Base-by-base conservation (phyloP, 768 basidiomycete genomes). In the Strobilomyces dryophilus region DNA sequence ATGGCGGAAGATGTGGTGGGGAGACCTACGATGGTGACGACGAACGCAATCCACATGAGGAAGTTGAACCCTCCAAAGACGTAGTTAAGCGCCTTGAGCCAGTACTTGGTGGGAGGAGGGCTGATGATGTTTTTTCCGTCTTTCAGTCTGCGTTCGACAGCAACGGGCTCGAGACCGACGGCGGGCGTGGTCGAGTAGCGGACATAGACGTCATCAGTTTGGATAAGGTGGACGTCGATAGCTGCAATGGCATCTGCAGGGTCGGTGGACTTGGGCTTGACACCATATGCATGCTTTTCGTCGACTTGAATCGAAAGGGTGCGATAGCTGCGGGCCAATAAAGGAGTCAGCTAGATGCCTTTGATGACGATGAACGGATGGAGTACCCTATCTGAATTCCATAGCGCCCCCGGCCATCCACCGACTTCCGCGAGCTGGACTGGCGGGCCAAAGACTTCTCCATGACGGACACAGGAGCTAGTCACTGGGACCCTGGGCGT, bases 41-140 rank as follows among this genome's bases (percentile, higher is more conserved):
- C 68, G 55, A 79, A 79, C 0, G 79, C 81, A 46, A 78, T 72
- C 71, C 81, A 75, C 67, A 83, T 77, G 15, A 83, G 65, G 49
- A 74, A 75, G 47, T 81, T 81, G 63, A 83, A 83, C 1, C 82
- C 82, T 39, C 81, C 79, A 43, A 83, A 79, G 45, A 83, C 53
- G 48, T 81, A 83, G 58, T 75, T 76, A 17, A 79, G 59, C 29
- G 73, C 68, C 70, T 81, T 82, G 61, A 74, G 71, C 72, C 66
- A 78, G 58, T 71, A 73, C 59, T 78, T 75, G 8, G 73, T 74
- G 4, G 73, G 74, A 3, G 78, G 78, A 0, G 79, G 74, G 20
- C 74, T 75, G 20, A 83, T 77, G 40, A 74, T 66, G 60, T 83
- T 83, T 56, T 71, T 76, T 6, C 77, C 76, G 14, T 71, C 61